Evolutionary conservation across 768 basidiomycete genomes (phyloP).

Genomic region (Boletus fagicola): DNA sequence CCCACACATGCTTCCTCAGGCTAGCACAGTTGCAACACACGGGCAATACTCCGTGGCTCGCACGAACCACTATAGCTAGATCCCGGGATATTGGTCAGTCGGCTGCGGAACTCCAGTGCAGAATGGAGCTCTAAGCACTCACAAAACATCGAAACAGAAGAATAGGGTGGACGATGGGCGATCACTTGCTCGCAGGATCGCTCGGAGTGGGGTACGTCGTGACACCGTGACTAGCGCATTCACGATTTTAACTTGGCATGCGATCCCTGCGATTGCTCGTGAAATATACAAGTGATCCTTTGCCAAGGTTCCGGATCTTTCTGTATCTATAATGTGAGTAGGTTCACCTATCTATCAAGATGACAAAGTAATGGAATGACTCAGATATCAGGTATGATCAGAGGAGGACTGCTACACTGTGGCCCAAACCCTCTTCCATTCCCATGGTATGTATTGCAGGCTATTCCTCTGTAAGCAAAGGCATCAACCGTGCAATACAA

Average conservation of each 20-base stretch:
- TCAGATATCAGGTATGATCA: background rate
- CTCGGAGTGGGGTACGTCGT: background rate
- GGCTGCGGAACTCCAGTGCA: background rate
- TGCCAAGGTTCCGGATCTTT: background rate
- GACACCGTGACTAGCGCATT: background rate
- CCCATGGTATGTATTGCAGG: conserved; percentile 45
- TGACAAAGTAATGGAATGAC: background rate
- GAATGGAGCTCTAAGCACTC: background rate
- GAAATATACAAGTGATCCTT: background rate
- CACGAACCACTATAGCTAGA: background rate
- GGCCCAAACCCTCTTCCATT: conserved; percentile 44
- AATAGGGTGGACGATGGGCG: background rate
- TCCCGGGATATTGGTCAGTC: background rate
- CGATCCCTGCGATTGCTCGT: background rate
- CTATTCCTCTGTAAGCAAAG: conserved; percentile 30
- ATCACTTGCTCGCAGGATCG: background rate
- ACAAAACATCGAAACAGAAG: background rate
- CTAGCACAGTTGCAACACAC: background rate
- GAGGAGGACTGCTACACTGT: conserved; percentile 15
- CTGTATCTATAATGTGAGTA: conserved; percentile 1
- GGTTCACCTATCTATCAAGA: background rate
- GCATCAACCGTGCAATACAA: conserved; percentile 26
- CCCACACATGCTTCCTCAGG: background rate
- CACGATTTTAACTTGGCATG: background rate
- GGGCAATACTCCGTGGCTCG: background rate